phyloP scores from a whole-genome alignment of 768 basidiomycete genomes.

The Serendipita sp. region DNA sequence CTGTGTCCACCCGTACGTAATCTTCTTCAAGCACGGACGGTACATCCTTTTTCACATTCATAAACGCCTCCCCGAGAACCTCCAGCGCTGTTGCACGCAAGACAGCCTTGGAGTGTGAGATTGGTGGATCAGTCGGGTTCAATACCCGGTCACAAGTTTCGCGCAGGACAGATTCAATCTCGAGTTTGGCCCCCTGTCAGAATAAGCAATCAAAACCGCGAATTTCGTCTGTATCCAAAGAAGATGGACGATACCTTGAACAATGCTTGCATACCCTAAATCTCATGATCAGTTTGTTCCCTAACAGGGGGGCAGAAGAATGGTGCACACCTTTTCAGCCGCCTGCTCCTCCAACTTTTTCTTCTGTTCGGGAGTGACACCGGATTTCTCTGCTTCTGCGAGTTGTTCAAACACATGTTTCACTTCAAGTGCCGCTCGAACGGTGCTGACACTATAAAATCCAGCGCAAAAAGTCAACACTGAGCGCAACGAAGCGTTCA shows the following conservation, averaged over 20 bases:
- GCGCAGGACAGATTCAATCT: constrained; percentile 75
- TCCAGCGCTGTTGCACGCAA: constrained; percentile 70
- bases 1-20: constrained; percentile 67
- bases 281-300: not conserved
- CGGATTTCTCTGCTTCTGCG: constrained; percentile 78
- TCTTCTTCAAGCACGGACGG: constrained; percentile 40
- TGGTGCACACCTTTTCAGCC: constrained; percentile 51
- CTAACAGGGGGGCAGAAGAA: not conserved
- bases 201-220: not conserved
- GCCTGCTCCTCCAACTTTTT: constrained; percentile 79
- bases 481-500: not conserved
- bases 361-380: constrained; percentile 61
- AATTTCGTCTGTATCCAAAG: not conserved
- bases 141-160: constrained; percentile 78
- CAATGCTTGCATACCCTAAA: constrained; percentile 57
- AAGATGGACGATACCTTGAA: constrained; percentile 47
- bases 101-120: constrained; percentile 35
- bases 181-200: constrained; percentile 70
- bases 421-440: constrained; percentile 75
- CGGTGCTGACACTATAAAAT: constrained; percentile 52
- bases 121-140: constrained; percentile 29
- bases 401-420: constrained; percentile 87
- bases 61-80: constrained; percentile 69
- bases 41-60: constrained; percentile 49
- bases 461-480: not conserved